Conservation (phyloP, 176 grass and related monocot genomes). For the Luzula sylvatica region DNA sequence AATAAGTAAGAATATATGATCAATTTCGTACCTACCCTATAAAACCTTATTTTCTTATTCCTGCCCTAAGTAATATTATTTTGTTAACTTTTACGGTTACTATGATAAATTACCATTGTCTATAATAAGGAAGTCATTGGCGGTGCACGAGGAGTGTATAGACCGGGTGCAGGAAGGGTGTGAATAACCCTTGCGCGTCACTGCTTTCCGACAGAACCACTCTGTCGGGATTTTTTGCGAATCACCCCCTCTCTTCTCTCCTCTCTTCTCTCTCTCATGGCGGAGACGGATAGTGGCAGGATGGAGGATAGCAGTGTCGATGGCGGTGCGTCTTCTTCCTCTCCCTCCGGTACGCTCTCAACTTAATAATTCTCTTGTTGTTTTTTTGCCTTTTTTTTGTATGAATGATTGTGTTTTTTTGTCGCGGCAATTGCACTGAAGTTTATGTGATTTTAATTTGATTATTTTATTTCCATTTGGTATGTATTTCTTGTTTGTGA, state of each 20-base stretch:
- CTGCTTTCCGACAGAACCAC: neutral
- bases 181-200: neutral
- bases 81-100: too few relatives aligned
- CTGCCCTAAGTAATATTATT: too few relatives aligned
- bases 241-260: neutral
- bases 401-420: neutral
- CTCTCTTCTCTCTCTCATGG: conserved; percentile 25
- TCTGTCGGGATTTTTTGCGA: neutral
- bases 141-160: neutral
- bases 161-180: conserved; percentile 5
- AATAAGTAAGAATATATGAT: too few relatives aligned
- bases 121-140: too few relatives aligned
- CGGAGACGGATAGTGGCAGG: conserved; percentile 7
- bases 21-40: too few relatives aligned
- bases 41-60: too few relatives aligned
- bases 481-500: neutral
- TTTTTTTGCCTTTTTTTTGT: neutral
- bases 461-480: conserved; percentile 4
- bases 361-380: neutral
- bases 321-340: conserved; percentile 25
- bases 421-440: too few relatives aligned
- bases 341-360: conserved; percentile 25
- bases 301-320: conserved; percentile 7
- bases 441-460: too few relatives aligned
- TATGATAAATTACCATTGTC: too few relatives aligned